Base-by-base conservation (phyloP, 495 filamentous ascomycete species). In the Neurospora sp. region DNA sequence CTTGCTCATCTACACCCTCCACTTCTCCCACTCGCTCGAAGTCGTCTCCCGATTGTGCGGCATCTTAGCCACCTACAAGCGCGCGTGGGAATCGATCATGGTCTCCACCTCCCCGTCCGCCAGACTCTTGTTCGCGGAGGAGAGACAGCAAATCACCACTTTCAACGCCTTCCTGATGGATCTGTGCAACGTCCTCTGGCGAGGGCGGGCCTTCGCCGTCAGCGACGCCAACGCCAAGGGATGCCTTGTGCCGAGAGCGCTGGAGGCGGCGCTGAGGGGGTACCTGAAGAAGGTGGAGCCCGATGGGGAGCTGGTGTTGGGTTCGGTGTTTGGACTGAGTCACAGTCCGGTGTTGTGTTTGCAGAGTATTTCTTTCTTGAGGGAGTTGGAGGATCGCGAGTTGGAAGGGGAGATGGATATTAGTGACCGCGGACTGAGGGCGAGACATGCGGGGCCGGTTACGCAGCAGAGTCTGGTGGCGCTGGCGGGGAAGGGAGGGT, bases 101-200 rank as follows among this genome's bases (percentile, higher is more conserved):
- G 20, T 76, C 0, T 47, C 72, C 18, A 35, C 72, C 1, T 73
- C 45, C 10, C 72, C 72, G 6, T 27, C 70, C 20, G 9, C 71
- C 10, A 71, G 78, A 7, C 77, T 70, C 42, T 83, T 75, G 10
- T 82, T 71, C 71, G 80, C 72, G 69, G 86, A 82, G 73, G 87
- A 82, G 74, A 85, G 80, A 68, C 82, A 81, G 74, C 88, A 86
- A 75, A 88, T 94, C 70, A 86, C 88, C 53, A 84, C 87, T 27
- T 95, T 96, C 82, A 97, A 97, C 79, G 91, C 91, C 9, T 94
- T 91, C 76, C 86, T 97, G 39, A 96, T 96, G 91, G 94, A 97
- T 77, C 86, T 93, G 47, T 96, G 92, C 83, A 96, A 97, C 76
- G 87, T 92, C 65, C 75, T 97, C 16, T 96, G 94, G 93, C 88